Evolutionary conservation across 2,329 filamentous ascomycete species (phyloP), one percentile per base, ranked within the genome.

Genomic region (Monosporascus sp.): DNA sequence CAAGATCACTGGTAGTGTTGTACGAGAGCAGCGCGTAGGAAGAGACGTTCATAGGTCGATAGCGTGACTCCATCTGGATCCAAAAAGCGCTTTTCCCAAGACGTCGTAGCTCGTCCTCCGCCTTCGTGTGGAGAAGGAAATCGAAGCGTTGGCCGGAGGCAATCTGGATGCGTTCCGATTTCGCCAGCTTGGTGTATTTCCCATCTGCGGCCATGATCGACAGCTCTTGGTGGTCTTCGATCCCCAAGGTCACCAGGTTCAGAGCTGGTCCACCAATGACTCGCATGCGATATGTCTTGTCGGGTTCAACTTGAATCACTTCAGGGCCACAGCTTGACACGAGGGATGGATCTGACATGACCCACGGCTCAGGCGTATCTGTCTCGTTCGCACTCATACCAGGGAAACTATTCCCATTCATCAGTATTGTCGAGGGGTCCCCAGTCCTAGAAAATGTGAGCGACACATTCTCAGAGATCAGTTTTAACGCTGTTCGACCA

Each of bases 81-180:
- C 63, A 65, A 56, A 70, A 77, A 34, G 69, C 45, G 22, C 27
- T 61, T 4, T 64, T 67, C 48, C 72, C 65, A 31, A 26, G 22
- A n/a, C n/a, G 17, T 4, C 9, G 6, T 7, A 49, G 31, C 5
- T 65, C 62, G 1, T 64, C 57, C 1, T 56, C 53, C 0, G 62
- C 49, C 48, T 78, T 79, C 3, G 79, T 74, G 9, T 66, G 66
- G 17, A 83, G 66, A 1, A 82, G 67, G 0, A 76, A 67, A 48
- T 73, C 74, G 63, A 75, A 82, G 5, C 80, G 73, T 56, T 82
- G 79, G 1, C 80, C 80, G 14, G 69, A 64, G 7, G 66, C 70
- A 2, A 82, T 63, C 59, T 81, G 78, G 41, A 82, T 64, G 54
- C 73, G 72, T 11, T 66, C 61, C 5, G 72, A 74, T 0, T 61